Percentiles rank a stretch among this genome's conserved stretches.
These are phyloP conservation scores for Samsoniella hepiali DNA, from an alignment of 2,329 filamentous ascomycete species.

Conservation along the genomic window DNA sequence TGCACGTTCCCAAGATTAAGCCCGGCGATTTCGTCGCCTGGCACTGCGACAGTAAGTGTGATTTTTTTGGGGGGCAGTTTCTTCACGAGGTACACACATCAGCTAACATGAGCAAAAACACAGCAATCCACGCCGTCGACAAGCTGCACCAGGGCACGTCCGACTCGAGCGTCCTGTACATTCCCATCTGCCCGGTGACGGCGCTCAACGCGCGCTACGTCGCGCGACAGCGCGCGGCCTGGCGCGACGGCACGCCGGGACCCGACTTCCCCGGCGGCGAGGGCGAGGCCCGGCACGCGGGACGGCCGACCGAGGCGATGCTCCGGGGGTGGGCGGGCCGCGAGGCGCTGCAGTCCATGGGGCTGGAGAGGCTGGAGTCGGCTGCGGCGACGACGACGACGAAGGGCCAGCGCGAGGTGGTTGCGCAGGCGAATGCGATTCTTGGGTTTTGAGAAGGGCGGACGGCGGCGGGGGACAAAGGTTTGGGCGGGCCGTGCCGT, in stretches of 20 bases:
- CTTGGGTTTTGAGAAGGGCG: conserved; percentile 37
- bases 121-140: conserved; percentile 77
- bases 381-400: conserved; percentile 29
- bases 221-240: conserved; percentile 65
- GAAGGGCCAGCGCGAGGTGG: conserved; percentile 35
- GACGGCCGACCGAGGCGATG: conserved; percentile 41
- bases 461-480: too few relatives aligned
- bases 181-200: conserved; percentile 80
- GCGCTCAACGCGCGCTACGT: conserved; percentile 70
- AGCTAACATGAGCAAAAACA: too few relatives aligned
- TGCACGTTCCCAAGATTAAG: conserved; percentile 63
- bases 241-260: conserved; percentile 62
- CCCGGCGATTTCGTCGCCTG: conserved; percentile 80
- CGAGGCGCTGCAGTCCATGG: conserved; percentile 42
- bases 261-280: conserved; percentile 71
- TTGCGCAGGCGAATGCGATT: conserved; percentile 42
- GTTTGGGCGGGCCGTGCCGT: neutral
- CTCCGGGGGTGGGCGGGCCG: conserved; percentile 32
- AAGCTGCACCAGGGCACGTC: conserved; percentile 65
- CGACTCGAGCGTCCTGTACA: conserved; percentile 85
- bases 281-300: conserved; percentile 58
- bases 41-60: conserved; percentile 69
- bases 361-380: conserved; percentile 39
- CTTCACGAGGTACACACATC: too few relatives aligned
- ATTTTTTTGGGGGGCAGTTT: too few relatives aligned